Evolutionary conservation across 1,284 basidiomycete genomes (phyloP).

Genomic region (Rhodotorula sp.): DNA sequence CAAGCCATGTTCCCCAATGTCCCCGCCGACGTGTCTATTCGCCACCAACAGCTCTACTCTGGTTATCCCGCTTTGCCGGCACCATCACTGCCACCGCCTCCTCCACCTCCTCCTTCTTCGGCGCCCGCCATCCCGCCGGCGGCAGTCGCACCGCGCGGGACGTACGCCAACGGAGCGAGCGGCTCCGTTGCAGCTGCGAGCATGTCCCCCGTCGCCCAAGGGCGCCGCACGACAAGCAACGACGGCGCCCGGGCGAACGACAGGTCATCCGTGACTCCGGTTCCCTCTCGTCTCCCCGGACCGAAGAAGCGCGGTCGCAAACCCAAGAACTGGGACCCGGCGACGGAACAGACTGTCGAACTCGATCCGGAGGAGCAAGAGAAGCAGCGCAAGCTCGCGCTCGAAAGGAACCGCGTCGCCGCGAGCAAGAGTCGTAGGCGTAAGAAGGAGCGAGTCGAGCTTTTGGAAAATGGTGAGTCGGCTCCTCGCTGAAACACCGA

Average conservation of each 20-base stretch:
- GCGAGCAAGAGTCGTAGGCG: constrained; percentile 33
- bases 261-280: neutral
- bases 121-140: neutral
- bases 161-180: neutral
- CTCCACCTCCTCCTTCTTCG: neutral
- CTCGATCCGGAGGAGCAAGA: constrained; percentile 30
- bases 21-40: neutral
- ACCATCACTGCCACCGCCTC: neutral
- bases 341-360: constrained; percentile 15
- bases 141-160: no score
- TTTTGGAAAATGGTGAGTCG: constrained; percentile 27
- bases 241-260: neutral
- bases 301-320: constrained; percentile 36
- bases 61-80: neutral
- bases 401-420: constrained; percentile 33
- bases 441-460: constrained; percentile 34
- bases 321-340: constrained; percentile 35
- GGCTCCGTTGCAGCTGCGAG: neutral
- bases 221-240: neutral
- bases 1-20: neutral
- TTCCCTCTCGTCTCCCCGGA: neutral
- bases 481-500: neutral
- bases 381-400: constrained; percentile 29
- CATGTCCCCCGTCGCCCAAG: neutral
- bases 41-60: neutral